These are phyloP conservation scores for Pythium inflatum DNA, from an alignment of 352 stramenopile species.

Conservation along the genomic window DNA sequence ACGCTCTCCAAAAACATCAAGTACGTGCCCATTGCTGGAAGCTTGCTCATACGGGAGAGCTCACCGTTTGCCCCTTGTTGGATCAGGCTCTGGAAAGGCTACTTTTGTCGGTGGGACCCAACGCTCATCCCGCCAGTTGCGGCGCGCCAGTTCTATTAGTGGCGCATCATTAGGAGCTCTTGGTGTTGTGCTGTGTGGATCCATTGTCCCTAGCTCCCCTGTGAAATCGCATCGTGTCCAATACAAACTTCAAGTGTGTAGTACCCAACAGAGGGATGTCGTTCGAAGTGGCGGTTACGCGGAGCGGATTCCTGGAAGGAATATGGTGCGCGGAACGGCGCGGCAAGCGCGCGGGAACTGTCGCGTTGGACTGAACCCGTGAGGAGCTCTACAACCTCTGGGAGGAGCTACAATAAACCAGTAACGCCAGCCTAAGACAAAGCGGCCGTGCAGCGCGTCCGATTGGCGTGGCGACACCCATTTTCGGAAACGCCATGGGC, in stretches of 20 bases:
- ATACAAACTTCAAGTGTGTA: constrained; percentile 15
- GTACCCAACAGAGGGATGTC: too few species aligned
- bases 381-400: too few species aligned
- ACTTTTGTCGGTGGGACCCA: constrained; percentile 87
- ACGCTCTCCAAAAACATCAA: constrained; percentile 90
- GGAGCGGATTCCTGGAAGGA: constrained; percentile 16
- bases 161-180: too few species aligned
- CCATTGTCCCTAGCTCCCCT: not conserved
- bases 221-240: not conserved
- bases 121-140: constrained; percentile 73
- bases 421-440: too few species aligned
- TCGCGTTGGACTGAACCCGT: not conserved
- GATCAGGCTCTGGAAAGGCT: constrained; percentile 79
- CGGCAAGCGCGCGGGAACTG: not conserved
- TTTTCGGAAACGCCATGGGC: constrained; percentile 17
- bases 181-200: not conserved
- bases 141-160: constrained; percentile 71
- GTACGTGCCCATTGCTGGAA: constrained; percentile 60
- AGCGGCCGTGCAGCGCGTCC: not conserved
- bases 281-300: constrained; percentile 1
- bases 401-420: too few species aligned
- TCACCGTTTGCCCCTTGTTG: not conserved
- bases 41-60: too few species aligned
- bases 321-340: not conserved
- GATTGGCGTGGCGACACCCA: not conserved